A percentile compares a stretch with the other conserved stretches of the same genome.
Conservation (phyloP, 1,284 basidiomycete genomes). For the Lignosus rhinocerotis region DNA sequence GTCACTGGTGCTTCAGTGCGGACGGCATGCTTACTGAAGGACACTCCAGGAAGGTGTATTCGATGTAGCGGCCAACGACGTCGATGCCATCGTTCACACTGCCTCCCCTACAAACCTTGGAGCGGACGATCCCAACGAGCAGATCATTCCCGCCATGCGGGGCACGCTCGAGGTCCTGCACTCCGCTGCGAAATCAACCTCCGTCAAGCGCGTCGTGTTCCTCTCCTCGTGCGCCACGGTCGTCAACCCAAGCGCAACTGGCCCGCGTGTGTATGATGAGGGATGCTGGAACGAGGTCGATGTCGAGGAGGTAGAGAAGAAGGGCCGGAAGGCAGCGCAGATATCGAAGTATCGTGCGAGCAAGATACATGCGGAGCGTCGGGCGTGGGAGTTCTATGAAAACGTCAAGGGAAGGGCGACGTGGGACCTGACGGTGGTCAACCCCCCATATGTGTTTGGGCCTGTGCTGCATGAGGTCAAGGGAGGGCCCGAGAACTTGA, state of each 20-base stretch:
- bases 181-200: conserved; percentile 50
- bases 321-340: conserved; percentile 45
- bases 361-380: conserved; percentile 70
- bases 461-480: conserved; percentile 52
- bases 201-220: conserved; percentile 68
- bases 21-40: too few species aligned
- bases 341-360: conserved; percentile 53
- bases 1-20: conserved; percentile 45
- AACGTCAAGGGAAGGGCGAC: too few species aligned
- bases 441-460: conserved; percentile 53
- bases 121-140: conserved; percentile 36
- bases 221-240: conserved; percentile 59
- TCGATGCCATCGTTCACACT: conserved; percentile 45
- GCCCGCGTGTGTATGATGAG: conserved; percentile 37
- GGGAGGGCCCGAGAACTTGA: conserved; percentile 42
- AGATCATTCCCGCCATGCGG: conserved; percentile 33
- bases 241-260: conserved; percentile 28
- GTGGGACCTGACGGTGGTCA: conserved; percentile 58
- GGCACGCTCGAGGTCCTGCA: conserved; percentile 30
- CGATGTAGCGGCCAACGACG: conserved; percentile 41
- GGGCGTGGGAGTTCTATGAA: conserved; percentile 57
- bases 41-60: conserved; percentile 37
- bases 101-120: conserved; percentile 42
- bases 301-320: conserved; percentile 48
- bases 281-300: conserved; percentile 66